Conservation (phyloP, 345 rosid species). For the Mercurialis annua region DNA sequence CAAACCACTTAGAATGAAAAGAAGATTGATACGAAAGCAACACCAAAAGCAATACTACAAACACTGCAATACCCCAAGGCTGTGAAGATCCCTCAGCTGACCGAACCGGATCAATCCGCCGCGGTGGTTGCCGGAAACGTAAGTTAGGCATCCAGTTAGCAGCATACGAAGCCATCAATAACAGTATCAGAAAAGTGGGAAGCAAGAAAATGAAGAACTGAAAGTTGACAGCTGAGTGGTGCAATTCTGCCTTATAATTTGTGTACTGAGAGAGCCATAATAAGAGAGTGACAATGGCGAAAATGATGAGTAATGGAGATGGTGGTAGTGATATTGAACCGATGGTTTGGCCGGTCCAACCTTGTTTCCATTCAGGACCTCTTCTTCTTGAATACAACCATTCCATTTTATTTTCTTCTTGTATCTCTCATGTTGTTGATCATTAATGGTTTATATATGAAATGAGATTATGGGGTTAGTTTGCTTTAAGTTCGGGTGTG, state of each 20-base stretch:
- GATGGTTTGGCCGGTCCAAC: constrained; percentile 43
- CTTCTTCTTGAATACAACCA: constrained; percentile 49
- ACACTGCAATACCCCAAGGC: constrained; percentile 46
- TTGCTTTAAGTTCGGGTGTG: neutral
- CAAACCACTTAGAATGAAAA: constrained; percentile 54
- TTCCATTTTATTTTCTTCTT: constrained; percentile 32
- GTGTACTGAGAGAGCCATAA: constrained; percentile 41
- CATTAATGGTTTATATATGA: neutral
- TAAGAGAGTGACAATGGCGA: constrained; percentile 43
- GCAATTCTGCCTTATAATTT: constrained; percentile 32
- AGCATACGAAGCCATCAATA: constrained; percentile 29
- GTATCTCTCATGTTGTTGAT: neutral
- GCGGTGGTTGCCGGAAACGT: constrained; percentile 7
- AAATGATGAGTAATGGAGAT: constrained; percentile 39
- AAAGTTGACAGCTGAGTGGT: constrained; percentile 28
- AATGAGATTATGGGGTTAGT: neutral
- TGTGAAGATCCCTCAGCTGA: constrained; percentile 12
- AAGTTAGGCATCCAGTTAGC: constrained; percentile 20
- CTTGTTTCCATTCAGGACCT: constrained; percentile 56
- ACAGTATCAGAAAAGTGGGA: constrained; percentile 36
- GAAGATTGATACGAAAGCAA: constrained; percentile 51
- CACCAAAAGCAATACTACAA: constrained; percentile 37
- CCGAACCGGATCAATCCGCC: neutral
- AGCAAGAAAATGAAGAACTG: constrained; percentile 37
- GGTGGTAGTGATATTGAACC: constrained; percentile 42